Evolutionary conservation across 2,329 filamentous ascomycete species (phyloP), one percentile per base, ranked within the genome.

Genomic region (Fusarium liriodendri): DNA sequence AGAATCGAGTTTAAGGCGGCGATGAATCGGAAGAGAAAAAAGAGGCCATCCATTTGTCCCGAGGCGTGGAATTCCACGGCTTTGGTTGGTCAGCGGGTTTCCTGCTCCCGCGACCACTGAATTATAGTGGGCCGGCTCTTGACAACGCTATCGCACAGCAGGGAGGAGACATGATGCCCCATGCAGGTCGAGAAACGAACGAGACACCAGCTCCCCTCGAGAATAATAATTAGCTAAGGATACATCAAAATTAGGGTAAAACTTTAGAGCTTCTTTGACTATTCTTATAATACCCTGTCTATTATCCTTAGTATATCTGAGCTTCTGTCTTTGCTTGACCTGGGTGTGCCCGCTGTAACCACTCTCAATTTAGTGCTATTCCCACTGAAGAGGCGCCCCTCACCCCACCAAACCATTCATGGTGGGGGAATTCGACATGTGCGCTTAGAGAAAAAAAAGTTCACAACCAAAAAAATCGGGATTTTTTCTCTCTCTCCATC

Each of bases 391-490:
- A 57, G 38, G n/a, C 22, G 11, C 68, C 42, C 54, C 68, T 75
- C 67, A 72, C 75, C 76, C 76, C 75, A 77, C 76, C 73, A 77
- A 74, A 45, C 60, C 27, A 22, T 61, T 42, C 8, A 71, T 78
- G 73, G 76, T 76, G 76, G 76, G 76, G 76, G 67, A 72, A 67
- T 32, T 63, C 58, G 50, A 73, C 40, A 50, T 70, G 70, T 72
- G 63, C 55, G 58, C 58, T 45, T 40, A 57, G 47, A 52, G 47
- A 45, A 61, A 71, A 75, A 73, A 71, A 60, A 66, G 64, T 66
- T 57, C 32, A 18, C 55, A 62, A 60, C 59, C 20, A 66, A 66
- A 76, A 76, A 78, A 72, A 70, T 50, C 58, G 54, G 62, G 45
- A 54, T 35, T 64, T 72, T 76, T 76, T 67, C 67, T 38, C 45